phyloP scores from a whole-genome alignment of 805 yeast genomes.

The Barnettozyma californica region DNA sequence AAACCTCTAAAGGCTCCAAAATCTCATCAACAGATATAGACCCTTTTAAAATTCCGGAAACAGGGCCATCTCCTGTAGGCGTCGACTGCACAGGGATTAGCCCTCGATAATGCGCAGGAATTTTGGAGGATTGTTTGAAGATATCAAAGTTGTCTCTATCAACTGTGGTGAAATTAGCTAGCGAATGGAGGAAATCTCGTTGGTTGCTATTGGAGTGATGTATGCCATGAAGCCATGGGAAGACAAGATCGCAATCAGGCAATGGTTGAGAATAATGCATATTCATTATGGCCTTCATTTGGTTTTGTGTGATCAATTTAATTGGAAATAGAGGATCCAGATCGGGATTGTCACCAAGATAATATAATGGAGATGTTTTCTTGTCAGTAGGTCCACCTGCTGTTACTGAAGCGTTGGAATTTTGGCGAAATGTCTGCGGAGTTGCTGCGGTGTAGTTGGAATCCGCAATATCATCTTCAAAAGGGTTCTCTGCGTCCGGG shows the following conservation, averaged over 20 bases:
- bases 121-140: slow-evolving; percentile 16
- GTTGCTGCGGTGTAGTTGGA: slow-evolving; percentile 5
- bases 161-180: slow-evolving; percentile 20
- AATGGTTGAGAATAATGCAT: slow-evolving; percentile 29
- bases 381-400: slow-evolving; percentile 1
- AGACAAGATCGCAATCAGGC: slow-evolving; percentile 65
- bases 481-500: neutral
- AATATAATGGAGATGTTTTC: slow-evolving; percentile 18
- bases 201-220: slow-evolving; percentile 24
- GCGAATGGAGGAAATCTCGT: slow-evolving; percentile 18
- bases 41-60: slow-evolving; percentile 46
- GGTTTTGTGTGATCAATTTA: slow-evolving; percentile 16
- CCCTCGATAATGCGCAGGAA: slow-evolving; percentile 20
- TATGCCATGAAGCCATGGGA: slow-evolving; percentile 87
- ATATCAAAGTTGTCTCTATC: slow-evolving; percentile 19
- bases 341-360: slow-evolving; percentile 14
- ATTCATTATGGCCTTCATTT: slow-evolving; percentile 16
- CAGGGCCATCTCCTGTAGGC: slow-evolving; percentile 29
- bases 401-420: slow-evolving; percentile 1
- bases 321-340: slow-evolving; percentile 17
- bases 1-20: slow-evolving; percentile 42
- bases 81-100: slow-evolving; percentile 25
- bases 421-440: slow-evolving; percentile 5
- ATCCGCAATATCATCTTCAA: neutral
- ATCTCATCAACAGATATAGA: slow-evolving; percentile 51